Evolutionary conservation across 108 stramenopile species (phyloP).

Genomic region (Aureococcus anophagefferens): DNA sequence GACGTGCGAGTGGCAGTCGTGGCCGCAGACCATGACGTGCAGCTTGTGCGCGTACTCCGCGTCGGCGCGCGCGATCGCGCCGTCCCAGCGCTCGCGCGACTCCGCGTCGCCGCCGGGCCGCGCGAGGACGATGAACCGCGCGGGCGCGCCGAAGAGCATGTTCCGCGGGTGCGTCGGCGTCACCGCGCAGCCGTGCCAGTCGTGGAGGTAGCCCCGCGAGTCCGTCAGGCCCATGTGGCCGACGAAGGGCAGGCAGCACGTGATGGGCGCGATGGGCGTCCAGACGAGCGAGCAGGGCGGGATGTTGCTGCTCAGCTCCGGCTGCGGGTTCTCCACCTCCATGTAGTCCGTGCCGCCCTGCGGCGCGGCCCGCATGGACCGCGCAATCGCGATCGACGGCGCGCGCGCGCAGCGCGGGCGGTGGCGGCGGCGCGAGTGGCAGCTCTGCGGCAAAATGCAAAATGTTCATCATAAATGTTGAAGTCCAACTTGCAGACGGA

Average conservation of each 20-base stretch:
- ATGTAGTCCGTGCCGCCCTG: no score
- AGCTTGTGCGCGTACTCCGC: conserved; percentile 35
- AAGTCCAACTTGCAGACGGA: no score
- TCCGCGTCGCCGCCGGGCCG: not conserved
- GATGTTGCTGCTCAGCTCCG: not conserved
- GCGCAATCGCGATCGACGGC: no score
- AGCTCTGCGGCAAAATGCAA: no score
- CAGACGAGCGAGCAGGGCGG: conserved; percentile 52
- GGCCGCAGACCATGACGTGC: conserved; percentile 46
- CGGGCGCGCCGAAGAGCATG: conserved; percentile 37
- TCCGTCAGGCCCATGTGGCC: conserved; percentile 93
- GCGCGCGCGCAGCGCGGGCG: no score
- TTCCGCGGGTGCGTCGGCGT: not conserved
- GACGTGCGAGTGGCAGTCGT: conserved; percentile 55
- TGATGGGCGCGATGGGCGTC: conserved; percentile 80
- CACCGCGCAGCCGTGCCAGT: not conserved
- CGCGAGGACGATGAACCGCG: conserved; percentile 37
- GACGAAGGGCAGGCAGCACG: conserved; percentile 78
- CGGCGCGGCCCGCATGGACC: no score
- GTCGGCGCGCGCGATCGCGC: conserved; percentile 29
- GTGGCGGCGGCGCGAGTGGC: no score
- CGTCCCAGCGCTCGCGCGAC: conserved; percentile 28
- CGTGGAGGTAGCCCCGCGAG: conserved; percentile 41
- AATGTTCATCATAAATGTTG: no score
- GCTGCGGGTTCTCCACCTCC: not conserved